These are phyloP conservation scores for Centaurea solstitialis DNA, from an alignment of 129 eudicot genomes.

Conservation along the genomic window DNA sequence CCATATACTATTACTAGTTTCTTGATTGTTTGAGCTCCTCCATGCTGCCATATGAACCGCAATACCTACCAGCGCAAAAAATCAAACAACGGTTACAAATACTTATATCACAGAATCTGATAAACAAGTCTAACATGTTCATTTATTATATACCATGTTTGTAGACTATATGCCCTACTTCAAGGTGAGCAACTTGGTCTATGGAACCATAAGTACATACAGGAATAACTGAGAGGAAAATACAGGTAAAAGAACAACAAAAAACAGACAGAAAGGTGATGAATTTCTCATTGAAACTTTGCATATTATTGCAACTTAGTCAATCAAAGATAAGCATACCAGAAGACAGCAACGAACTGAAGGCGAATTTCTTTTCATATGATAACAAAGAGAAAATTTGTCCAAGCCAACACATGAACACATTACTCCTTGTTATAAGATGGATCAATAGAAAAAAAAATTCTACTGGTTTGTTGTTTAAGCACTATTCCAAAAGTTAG, in stretches of 20 bases:
- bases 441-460: not conserved
- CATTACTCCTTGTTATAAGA: not conserved
- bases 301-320: not conserved
- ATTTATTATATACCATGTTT: not conserved
- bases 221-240: not conserved
- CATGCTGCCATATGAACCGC: conserved; percentile 26
- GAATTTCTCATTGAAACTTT: not conserved
- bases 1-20: conserved; percentile 9
- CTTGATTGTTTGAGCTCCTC: conserved; percentile 11
- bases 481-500: not conserved
- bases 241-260: not conserved
- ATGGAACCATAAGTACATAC: conserved; percentile 1
- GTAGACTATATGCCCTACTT: not conserved
- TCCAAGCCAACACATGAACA: not conserved
- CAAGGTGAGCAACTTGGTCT: not conserved
- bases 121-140: not conserved
- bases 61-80: conserved; percentile 23
- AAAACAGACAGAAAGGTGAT: not conserved
- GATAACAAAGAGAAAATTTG: not conserved
- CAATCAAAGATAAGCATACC: not conserved
- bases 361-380: not conserved
- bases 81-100: not conserved
- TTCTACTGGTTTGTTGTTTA: not conserved
- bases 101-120: not conserved
- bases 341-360: not conserved